Evolutionary conservation across 169 alveolate species (phyloP).

Genomic region (Cryptosporidium canis): DNA sequence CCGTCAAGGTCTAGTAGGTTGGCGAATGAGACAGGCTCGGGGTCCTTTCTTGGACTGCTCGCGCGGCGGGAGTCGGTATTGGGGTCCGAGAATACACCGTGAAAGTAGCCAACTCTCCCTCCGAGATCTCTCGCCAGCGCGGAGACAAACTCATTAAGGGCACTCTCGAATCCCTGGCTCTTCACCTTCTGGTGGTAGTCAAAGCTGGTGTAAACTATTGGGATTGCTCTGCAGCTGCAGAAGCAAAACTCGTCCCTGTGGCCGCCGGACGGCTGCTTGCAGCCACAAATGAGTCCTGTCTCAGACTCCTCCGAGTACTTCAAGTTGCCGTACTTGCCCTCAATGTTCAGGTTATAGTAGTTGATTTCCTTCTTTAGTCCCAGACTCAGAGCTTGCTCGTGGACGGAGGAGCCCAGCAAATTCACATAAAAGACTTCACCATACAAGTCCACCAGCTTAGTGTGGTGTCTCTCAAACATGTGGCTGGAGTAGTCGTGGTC

Average conservation of each 20-base stretch:
- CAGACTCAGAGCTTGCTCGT: slow-evolving; percentile 46
- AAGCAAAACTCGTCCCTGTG: not conserved
- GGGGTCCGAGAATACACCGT: slow-evolving; percentile 10
- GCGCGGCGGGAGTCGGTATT: not conserved
- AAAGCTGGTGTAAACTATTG: slow-evolving; percentile 30
- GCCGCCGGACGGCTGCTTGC: not conserved
- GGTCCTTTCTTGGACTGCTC: not conserved
- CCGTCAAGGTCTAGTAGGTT: slow-evolving; percentile 27
- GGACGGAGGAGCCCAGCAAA: slow-evolving; percentile 48
- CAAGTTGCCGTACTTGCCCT: slow-evolving; percentile 55
- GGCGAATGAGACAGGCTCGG: not conserved
- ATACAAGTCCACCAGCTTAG: not conserved
- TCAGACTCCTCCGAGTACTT: slow-evolving; percentile 20
- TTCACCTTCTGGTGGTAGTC: slow-evolving; percentile 76
- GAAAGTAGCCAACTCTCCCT: slow-evolving; percentile 72
- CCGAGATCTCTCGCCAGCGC: slow-evolving; percentile 31
- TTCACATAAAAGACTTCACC: slow-evolving; percentile 56
- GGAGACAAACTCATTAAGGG: slow-evolving; percentile 61
- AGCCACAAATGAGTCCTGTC: slow-evolving; percentile 43
- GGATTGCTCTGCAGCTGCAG: slow-evolving; percentile 45
- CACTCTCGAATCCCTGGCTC: slow-evolving; percentile 72
- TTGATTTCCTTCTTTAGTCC: slow-evolving; percentile 47
- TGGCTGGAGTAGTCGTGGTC: slow-evolving; percentile 46
- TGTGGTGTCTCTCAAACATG: slow-evolving; percentile 37
- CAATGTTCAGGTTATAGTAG: slow-evolving; percentile 80